Conservation (phyloP, 2,329 filamentous ascomycete genomes). For the Grosmannia penicillata region DNA sequence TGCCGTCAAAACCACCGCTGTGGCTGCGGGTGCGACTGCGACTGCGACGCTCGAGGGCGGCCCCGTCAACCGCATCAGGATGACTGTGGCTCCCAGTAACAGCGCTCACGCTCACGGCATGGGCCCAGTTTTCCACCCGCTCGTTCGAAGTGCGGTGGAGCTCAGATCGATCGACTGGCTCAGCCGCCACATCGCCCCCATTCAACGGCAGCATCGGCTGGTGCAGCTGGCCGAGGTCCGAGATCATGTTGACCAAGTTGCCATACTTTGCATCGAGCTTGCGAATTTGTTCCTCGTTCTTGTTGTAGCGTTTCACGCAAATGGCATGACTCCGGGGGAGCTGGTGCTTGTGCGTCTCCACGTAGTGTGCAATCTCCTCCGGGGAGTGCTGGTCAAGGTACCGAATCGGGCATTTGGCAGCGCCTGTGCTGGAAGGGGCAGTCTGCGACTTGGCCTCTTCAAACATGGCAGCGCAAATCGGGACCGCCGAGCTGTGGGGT, state of each 20-base stretch:
- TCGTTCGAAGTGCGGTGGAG: constrained; percentile 43
- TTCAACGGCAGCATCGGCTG: constrained; percentile 65
- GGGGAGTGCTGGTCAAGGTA: constrained; percentile 86
- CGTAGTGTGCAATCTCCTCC: constrained; percentile 84
- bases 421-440: constrained; percentile 31
- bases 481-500: constrained; percentile 37
- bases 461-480: constrained; percentile 49
- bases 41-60: constrained; percentile 6
- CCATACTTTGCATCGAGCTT: constrained; percentile 92
- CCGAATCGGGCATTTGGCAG: constrained; percentile 70
- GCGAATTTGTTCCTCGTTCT: constrained; percentile 68
- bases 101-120: constrained; percentile 49
- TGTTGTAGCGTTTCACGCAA: constrained; percentile 80
- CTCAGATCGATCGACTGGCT: constrained; percentile 8
- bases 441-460: constrained; percentile 42
- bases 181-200: constrained; percentile 30
- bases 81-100: constrained; percentile 11
- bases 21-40: neutral
- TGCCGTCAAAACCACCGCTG: constrained; percentile 22
- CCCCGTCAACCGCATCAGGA: constrained; percentile 6
- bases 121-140: constrained; percentile 76
- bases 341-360: constrained; percentile 91
- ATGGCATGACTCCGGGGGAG: constrained; percentile 87
- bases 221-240: constrained; percentile 75
- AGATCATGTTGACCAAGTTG: constrained; percentile 85